Evolutionary conservation across 2,329 filamentous ascomycete genomes (phyloP), one percentile per base, ranked within the genome.

Genomic region (Scedosporium boydii): DNA sequence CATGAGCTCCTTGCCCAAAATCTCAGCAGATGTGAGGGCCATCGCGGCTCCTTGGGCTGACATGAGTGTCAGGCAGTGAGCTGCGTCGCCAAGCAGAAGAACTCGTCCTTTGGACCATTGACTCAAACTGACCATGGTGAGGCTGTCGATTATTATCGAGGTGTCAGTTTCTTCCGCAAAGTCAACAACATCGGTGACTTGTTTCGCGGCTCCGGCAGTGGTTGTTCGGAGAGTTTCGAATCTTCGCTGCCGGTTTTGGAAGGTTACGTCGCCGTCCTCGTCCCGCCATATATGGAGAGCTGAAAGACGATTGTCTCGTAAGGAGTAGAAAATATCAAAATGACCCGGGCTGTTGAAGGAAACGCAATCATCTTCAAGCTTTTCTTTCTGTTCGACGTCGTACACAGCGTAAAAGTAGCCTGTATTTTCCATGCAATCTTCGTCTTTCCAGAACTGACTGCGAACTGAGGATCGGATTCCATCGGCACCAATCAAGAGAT

Each of bases 241-340:
- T 18, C 23, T 58, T 21, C 38, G 10, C 12, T 58, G 10, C 1
- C n/a, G 21, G 27, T 10, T 9, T 10, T 21, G 3, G 7, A 38
- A 16, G 4, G 56, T 16, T 41, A 34, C 7, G 29, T 58, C 42
- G 29, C 18, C 4, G 29, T 58, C 29, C 29, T 41, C 55, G 1
- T 58, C 56, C 3, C 56, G 56, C 56, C 56, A 58, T n/a, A 58
- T 42, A n/a, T 58, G 56, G 29, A 58, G 29, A 9, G 56, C 56
- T 21, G 56, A 18, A 21, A 41, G 29, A 10, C 56, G 29, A 21
- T 41, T 38, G 29, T 18, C 21, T 12, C 7, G 9, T 10, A 38
- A 38, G 5, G 56, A 29, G 4, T 9, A 3, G 12, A 58, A 16
- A 18, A 58, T 38, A 10, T 58, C 56, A 4, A 41, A 26, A 38